phyloP scores from a whole-genome alignment of 257 asterid species.

The Solanum chmielewskii region DNA sequence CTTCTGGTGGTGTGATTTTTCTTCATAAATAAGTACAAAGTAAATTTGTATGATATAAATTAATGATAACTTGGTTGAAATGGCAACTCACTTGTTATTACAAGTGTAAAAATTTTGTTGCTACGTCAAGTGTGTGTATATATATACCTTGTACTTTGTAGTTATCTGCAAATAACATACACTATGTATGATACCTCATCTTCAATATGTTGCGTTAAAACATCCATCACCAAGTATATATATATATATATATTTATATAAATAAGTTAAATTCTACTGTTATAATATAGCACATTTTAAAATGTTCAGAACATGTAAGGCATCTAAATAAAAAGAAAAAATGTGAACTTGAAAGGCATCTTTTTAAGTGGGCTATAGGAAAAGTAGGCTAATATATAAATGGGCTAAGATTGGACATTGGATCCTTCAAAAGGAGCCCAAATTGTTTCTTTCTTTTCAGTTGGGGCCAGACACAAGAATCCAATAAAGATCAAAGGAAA shows the following conservation, averaged over 20 bases:
- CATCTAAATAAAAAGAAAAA: neutral
- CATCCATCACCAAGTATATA: no score
- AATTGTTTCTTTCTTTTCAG: neutral
- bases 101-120: neutral
- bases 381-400: neutral
- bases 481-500: neutral
- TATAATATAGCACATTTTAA: neutral
- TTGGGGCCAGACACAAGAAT: neutral
- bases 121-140: neutral
- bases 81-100: neutral
- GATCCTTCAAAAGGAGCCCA: neutral
- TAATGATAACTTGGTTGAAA: neutral
- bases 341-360: neutral
- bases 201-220: no score
- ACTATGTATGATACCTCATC: no score
- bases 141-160: no score
- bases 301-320: neutral
- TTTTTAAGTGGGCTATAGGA: neutral
- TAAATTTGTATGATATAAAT: neutral
- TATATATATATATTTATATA: no score
- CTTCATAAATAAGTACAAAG: neutral
- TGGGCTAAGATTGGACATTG: neutral
- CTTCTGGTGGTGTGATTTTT: neutral
- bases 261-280: neutral
- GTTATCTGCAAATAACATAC: no score